Base-by-base conservation (phyloP, 2,329 filamentous ascomycete species). In the Ophiosphaerella korrae region DNA sequence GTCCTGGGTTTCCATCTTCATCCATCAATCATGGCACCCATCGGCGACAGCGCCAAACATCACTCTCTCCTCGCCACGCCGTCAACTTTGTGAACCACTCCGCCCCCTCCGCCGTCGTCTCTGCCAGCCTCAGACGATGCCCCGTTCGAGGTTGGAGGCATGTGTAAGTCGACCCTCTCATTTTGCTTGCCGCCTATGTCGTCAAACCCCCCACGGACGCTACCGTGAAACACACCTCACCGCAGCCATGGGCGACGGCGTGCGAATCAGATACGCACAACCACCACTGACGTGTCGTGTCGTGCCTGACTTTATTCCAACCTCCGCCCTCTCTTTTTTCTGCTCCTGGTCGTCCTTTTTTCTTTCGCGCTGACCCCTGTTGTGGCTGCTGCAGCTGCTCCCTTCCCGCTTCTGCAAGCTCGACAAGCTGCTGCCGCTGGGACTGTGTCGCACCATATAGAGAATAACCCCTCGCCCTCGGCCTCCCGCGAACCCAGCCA, bases 401-500 rank as follows among this genome's bases (percentile, higher is more conserved):
- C 68, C 53, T 65, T 68, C 62, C 71, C 71, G 58, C 66, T 71
- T 62, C 64, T 72, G 63, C 70, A 74, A 66, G 64, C 70, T 62
- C 69, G 70, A 68, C 70, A 65, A 53, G 60, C 64, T 68, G 65
- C 70, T 58, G 69, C 64, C 67, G 65, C 70, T 58, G 70, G 66
- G 57, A 70, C 62, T 57, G 61, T 62, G 70, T 70, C 71, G 64
- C 70, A 73, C 69, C 70, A 73, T 66, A 62, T 67, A 63, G 66
- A 67, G 18, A 46, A 59, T 11, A 29, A 29, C 7, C 26, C 26
- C 49, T 60, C 66, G 55, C 63, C 62, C 23, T 58, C 58, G 41
- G 64, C 70, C 53, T 70, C 70, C 37, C 75, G 74, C 52, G 77
- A 79, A 52, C 70, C 74, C 41, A 75, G 75, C 48, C 66, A 76